Percentiles rank a stretch among this genome's conserved stretches.
Evolutionary conservation across 139 green algal genomes (phyloP).

Genomic region (Chlorella sp.): DNA sequence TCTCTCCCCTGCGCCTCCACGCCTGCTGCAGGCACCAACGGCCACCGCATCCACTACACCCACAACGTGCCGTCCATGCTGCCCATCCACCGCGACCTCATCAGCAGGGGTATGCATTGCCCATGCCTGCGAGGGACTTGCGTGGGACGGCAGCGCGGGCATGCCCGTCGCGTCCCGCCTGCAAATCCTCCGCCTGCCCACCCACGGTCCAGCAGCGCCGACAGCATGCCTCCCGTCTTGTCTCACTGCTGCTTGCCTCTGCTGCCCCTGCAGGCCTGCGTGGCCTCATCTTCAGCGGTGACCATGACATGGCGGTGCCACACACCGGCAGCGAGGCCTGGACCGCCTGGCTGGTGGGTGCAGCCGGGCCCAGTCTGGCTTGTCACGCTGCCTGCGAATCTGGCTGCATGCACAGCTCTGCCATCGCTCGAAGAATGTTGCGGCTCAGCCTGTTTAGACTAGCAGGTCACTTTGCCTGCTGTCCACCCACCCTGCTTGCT

Average conservation of each 20-base stretch:
- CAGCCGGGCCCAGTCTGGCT: no score
- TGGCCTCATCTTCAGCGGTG: slow-evolving; percentile 83
- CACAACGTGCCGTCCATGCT: slow-evolving; percentile 70
- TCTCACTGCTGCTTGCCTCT: background rate
- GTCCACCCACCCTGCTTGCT: no score
- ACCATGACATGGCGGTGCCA: slow-evolving; percentile 84
- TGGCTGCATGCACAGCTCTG: no score
- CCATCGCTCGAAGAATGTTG: no score
- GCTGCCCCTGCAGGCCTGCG: slow-evolving; percentile 51
- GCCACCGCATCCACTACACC: slow-evolving; percentile 54
- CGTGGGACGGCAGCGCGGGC: no score
- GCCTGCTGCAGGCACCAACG: slow-evolving; percentile 9
- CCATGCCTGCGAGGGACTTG: background rate
- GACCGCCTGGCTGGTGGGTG: slow-evolving; percentile 54
- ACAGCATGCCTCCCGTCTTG: background rate
- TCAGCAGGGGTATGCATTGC: slow-evolving; percentile 25
- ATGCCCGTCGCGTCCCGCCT: no score
- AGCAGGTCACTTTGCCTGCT: no score
- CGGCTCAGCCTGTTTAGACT: no score
- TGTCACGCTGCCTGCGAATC: no score
- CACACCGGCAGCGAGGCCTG: slow-evolving; percentile 86
- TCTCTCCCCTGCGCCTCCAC: no score
- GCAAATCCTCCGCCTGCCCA: no score
- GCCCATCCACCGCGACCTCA: slow-evolving; percentile 61
- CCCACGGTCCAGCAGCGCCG: no score